Base-by-base conservation (phyloP, 306 rosid genomes). In the Vachellia collinsii region DNA sequence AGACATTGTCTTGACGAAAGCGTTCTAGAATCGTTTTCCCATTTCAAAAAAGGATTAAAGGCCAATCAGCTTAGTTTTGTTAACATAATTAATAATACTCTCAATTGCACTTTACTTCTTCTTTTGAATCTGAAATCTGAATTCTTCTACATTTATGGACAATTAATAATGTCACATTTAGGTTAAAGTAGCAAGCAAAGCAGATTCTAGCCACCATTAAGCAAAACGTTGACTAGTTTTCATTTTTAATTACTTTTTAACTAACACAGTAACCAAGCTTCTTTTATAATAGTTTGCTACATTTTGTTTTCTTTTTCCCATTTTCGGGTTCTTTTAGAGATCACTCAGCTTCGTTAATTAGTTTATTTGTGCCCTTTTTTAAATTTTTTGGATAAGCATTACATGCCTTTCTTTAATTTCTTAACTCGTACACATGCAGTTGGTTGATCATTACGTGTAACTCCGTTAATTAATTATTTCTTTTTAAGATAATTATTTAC, bases 111-210 rank as follows among this genome's bases (percentile, higher is more conserved):
- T 76, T 43, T 44, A 29, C 29, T 61, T 62, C 9, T 59, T 25
- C 79, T 61, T 59, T 7, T 42, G 20, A 75, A 58, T 11, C 46
- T 62, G n/a, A 75, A 19, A 36, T 62, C 50, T 19, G 38, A 43
- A 36, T 44, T 63, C 14, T 77, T 72, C 38, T 48, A 65, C 65
- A 65, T 48, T 8, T 47, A 14, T 19, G 39, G 19, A 73, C 47
- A 47, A 64, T 36, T 17, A 42, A 17, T 12, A 29, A 29, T 29
- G 14, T 23, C 2, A 23, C 23, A 22, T 25, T 62, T 25, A 29
- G 38, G 41, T 11, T 62, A 62, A 62, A 62, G 68, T 62, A 29
- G 25, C 41, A 62, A 62, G 41, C 19, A 62, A 62, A 61, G 67
- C 41, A 62, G 41, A 61, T 61, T 61, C 66, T 22, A 4, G 66